A percentile compares a stretch with the other conserved stretches of the same genome.
These are phyloP conservation scores for Cyclotella choctawhatcheeana DNA, from an alignment of 108 stramenopile species.

Conservation along the genomic window DNA sequence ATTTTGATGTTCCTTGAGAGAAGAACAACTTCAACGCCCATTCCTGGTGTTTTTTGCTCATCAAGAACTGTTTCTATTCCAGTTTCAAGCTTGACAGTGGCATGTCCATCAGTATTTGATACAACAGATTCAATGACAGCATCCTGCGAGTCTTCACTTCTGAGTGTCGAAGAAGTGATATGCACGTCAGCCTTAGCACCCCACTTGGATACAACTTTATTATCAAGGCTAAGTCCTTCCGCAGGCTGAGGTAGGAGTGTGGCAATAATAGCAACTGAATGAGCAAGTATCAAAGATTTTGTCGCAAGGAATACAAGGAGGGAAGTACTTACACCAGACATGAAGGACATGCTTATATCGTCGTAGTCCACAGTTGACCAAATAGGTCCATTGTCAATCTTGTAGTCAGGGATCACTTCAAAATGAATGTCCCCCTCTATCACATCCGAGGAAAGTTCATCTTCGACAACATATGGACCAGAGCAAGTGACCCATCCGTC, in stretches of 20 bases:
- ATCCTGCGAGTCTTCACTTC: conserved; percentile 45
- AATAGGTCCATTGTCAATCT: conserved; percentile 16
- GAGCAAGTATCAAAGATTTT: not conserved
- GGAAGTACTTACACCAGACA: conserved; percentile 36
- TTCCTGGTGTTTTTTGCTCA: conserved; percentile 46
- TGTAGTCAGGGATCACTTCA: conserved; percentile 5
- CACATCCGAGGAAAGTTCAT: not conserved
- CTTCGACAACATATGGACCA: conserved; percentile 32
- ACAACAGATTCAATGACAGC: conserved; percentile 30
- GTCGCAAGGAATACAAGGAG: not conserved
- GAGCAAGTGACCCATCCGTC: conserved; percentile 44
- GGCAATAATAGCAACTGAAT: too few species aligned
- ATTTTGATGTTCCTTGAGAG: conserved; percentile 70
- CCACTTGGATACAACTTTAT: conserved; percentile 39
- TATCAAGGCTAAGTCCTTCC: conserved; percentile 35
- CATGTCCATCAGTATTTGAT: conserved; percentile 35
- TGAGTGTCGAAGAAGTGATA: conserved; percentile 61
- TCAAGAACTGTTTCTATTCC: conserved; percentile 49
- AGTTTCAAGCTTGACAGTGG: conserved; percentile 44
- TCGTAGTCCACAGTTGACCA: conserved; percentile 42
- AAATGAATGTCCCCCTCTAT: conserved; percentile 7
- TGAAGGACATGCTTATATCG: conserved; percentile 47
- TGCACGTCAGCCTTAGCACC: conserved; percentile 54
- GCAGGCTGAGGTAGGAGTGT: conserved; percentile 15
- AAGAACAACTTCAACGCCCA: conserved; percentile 67